Conservation (phyloP, 2,329 filamentous ascomycete species). For the Fusarium cyanostomum region DNA sequence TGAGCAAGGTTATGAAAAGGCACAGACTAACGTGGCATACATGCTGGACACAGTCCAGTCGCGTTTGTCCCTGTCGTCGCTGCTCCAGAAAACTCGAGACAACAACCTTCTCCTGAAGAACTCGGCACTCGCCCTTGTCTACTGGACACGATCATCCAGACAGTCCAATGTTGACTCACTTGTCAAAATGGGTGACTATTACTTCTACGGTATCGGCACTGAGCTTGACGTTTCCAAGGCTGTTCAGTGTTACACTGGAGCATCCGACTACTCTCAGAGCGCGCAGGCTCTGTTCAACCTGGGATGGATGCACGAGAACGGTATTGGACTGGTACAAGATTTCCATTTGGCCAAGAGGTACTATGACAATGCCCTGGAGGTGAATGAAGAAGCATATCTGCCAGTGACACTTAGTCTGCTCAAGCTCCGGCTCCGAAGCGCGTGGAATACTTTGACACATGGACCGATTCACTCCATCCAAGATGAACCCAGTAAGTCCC, state of each 20-base stretch:
- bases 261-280: slow-evolving; percentile 89
- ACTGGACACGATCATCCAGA: slow-evolving; percentile 94
- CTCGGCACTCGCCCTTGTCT: slow-evolving; percentile 77
- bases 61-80: slow-evolving; percentile 47
- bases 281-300: slow-evolving; percentile 97
- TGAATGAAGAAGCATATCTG: slow-evolving; percentile 92
- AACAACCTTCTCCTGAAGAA: slow-evolving; percentile 58
- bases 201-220: slow-evolving; percentile 82
- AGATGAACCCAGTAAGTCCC: slow-evolving; percentile 80
- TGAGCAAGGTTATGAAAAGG: slow-evolving; percentile 90
- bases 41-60: slow-evolving; percentile 80
- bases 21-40: slow-evolving; percentile 89
- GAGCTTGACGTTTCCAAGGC: slow-evolving; percentile 81
- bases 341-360: slow-evolving; percentile 97
- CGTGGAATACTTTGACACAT: slow-evolving; percentile 92
- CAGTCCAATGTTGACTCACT: slow-evolving; percentile 93
- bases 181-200: slow-evolving; percentile 99
- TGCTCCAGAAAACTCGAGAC: slow-evolving; percentile 56
- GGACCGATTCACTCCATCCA: slow-evolving; percentile 93
- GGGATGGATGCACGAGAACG: slow-evolving; percentile 99
- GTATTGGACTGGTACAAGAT: slow-evolving; percentile 89
- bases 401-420: slow-evolving; percentile 89
- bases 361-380: slow-evolving; percentile 91
- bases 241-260: slow-evolving; percentile 89
- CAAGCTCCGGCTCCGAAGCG: slow-evolving; percentile 84